These are phyloP conservation scores for Vicia villosa DNA, from an alignment of 306 rosid genomes.

Conservation along the genomic window DNA sequence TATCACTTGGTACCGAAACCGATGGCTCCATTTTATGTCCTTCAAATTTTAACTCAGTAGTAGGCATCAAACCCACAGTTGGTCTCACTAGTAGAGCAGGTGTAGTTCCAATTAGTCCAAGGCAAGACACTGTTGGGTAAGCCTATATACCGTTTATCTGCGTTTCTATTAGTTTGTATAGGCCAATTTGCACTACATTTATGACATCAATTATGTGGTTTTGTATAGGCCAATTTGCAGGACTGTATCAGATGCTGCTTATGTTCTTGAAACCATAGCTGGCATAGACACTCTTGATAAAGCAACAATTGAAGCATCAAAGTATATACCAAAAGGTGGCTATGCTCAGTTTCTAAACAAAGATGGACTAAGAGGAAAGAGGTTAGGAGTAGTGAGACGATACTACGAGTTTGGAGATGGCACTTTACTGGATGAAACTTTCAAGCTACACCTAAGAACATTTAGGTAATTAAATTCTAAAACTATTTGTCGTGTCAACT, in stretches of 20 bases:
- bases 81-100: slow-evolving; percentile 81
- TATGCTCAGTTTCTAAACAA: slow-evolving; percentile 55
- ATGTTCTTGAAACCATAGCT: slow-evolving; percentile 61
- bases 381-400: slow-evolving; percentile 51
- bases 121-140: slow-evolving; percentile 74
- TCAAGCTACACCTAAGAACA: slow-evolving; percentile 41
- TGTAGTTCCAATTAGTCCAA: slow-evolving; percentile 60
- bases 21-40: too few species aligned
- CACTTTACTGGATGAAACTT: slow-evolving; percentile 34
- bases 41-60: too few species aligned
- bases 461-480: slow-evolving; percentile 64
- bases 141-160: neutral
- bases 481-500: too few species aligned
- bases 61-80: slow-evolving; percentile 68
- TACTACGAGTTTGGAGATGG: slow-evolving; percentile 37
- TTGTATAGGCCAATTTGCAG: slow-evolving; percentile 60
- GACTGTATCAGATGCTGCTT: slow-evolving; percentile 67
- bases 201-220: slow-evolving; percentile 17
- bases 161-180: neutral
- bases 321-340: slow-evolving; percentile 57
- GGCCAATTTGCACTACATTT: neutral
- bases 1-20: too few species aligned
- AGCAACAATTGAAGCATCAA: slow-evolving; percentile 49
- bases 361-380: slow-evolving; percentile 62
- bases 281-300: slow-evolving; percentile 52